Evolutionary conservation across 176 grass and related monocot species (phyloP), one percentile per base, ranked within the genome.

Genomic region (Zizania latifolia): DNA sequence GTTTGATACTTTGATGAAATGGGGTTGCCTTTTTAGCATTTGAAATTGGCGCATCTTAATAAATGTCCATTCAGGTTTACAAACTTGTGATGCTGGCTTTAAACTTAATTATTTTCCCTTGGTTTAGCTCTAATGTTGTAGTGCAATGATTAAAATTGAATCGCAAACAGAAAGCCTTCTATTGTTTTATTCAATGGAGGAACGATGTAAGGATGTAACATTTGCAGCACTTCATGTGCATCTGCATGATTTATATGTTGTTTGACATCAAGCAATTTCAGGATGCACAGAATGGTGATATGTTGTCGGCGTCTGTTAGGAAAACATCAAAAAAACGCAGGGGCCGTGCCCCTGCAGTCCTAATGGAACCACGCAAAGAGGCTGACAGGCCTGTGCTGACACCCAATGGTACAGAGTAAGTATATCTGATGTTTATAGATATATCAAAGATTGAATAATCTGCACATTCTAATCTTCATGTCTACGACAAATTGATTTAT

Each of bases 351-450:
- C 83, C 68, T 85, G 30, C 70, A 67, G 38, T 79, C 36, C 68
- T 85, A 59, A 73, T 80, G 76, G 69, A 80, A 80, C 83, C 76
- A 59, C 31, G 50, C 37, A 31, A 79, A 74, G 76, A 80, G 74
- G 48, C 61, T 68, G 60, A 85, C 26, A 79, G 30, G 51, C 83
- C 76, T 66, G 44, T 85, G 60, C 29, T 85, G 69, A 85, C 32
- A 12, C 76, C 76, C 39, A 75, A 21, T 40, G 76, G 83, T 40
- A 68, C 39, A 51, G 76, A 80, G 83, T 80, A 85, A 70, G 70
- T 70, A 50, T 67, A 27, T 24, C 32, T 23, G 21, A 17, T 48
- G 36, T 56, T 27, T 71, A 31, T 65, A 29, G 56, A 46, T 62
- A 55, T 45, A 41, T 40, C 13, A 4, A 70, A 62, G 24, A 21